phyloP scores from a whole-genome alignment of 2,329 filamentous ascomycete genomes.

The Alternaria novae-zelandiae region DNA sequence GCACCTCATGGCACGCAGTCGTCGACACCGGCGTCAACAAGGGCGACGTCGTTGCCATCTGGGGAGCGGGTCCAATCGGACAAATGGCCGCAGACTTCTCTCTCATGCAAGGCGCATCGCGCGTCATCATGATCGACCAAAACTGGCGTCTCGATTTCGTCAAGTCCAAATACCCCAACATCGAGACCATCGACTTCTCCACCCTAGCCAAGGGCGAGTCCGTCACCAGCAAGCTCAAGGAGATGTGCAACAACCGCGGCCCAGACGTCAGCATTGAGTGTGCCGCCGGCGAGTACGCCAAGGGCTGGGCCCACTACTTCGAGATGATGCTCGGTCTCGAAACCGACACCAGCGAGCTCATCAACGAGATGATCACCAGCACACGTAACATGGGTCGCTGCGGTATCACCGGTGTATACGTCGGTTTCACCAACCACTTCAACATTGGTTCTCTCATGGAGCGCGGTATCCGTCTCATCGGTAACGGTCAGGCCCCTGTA shows the following conservation, averaged over 20 bases:
- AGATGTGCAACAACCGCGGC: constrained; percentile 71
- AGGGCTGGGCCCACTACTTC: constrained; percentile 67
- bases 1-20: constrained; percentile 81
- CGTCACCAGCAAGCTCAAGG: constrained; percentile 75
- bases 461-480: constrained; percentile 79
- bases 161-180: constrained; percentile 67
- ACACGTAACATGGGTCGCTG: constrained; percentile 74
- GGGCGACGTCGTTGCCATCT: constrained; percentile 79
- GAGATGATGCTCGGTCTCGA: constrained; percentile 71
- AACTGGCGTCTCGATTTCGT: constrained; percentile 74
- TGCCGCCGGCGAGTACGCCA: constrained; percentile 68
- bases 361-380: constrained; percentile 81
- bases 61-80: constrained; percentile 86
- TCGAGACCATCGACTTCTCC: constrained; percentile 73
- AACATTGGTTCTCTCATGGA: constrained; percentile 86
- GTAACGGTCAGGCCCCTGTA: constrained; percentile 73
- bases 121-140: constrained; percentile 80
- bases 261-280: constrained; percentile 78
- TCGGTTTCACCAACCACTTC: constrained; percentile 76
- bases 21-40: constrained; percentile 83
- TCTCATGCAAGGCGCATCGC: constrained; percentile 72
- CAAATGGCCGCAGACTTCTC: constrained; percentile 75
- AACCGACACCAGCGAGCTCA: constrained; percentile 81
- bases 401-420: constrained; percentile 77
- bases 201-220: constrained; percentile 67